Conservation (phyloP, 176 grass and related monocot genomes). For the Secale cereale region DNA sequence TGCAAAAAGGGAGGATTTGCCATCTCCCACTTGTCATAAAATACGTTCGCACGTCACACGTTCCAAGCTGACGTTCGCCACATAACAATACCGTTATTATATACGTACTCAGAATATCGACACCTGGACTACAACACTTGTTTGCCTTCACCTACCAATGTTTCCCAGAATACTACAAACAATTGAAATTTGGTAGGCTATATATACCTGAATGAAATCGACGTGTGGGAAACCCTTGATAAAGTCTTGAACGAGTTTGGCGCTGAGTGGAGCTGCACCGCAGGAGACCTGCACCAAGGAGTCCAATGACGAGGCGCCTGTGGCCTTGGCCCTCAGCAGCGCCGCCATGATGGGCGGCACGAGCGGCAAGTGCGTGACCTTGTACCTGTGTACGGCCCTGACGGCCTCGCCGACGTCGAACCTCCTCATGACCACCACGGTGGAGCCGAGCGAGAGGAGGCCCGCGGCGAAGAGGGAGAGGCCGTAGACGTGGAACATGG, state of each 20-base stretch:
- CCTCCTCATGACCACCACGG: slow-evolving; percentile 72
- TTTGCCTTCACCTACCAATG: not conserved
- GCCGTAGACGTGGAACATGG: slow-evolving; percentile 95
- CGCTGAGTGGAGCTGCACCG: slow-evolving; percentile 58
- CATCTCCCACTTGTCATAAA: no score
- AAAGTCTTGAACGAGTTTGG: slow-evolving; percentile 49
- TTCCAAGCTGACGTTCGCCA: no score
- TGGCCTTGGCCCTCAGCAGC: slow-evolving; percentile 23
- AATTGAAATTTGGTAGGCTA: not conserved
- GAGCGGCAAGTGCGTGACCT: slow-evolving; percentile 66
- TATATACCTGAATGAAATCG: slow-evolving; percentile 75
- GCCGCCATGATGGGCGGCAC: slow-evolving; percentile 67
- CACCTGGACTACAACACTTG: not conserved
- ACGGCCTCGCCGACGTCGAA: slow-evolving; percentile 48
- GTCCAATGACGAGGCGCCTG: slow-evolving; percentile 19
- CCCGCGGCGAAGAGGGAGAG: slow-evolving; percentile 79
- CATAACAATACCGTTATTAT: not conserved
- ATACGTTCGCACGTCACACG: no score
- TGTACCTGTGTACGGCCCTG: slow-evolving; percentile 36
- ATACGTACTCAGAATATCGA: not conserved
- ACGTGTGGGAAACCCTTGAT: slow-evolving; percentile 57
- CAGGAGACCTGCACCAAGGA: slow-evolving; percentile 62
- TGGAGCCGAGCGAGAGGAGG: slow-evolving; percentile 69
- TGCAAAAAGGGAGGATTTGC: no score
- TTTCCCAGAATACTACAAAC: not conserved